Percentiles rank a stretch among this genome's conserved stretches.
These are phyloP conservation scores for Trypanosoma avium DNA, from an alignment of 208 protist genomes.

Conservation along the genomic window DNA sequence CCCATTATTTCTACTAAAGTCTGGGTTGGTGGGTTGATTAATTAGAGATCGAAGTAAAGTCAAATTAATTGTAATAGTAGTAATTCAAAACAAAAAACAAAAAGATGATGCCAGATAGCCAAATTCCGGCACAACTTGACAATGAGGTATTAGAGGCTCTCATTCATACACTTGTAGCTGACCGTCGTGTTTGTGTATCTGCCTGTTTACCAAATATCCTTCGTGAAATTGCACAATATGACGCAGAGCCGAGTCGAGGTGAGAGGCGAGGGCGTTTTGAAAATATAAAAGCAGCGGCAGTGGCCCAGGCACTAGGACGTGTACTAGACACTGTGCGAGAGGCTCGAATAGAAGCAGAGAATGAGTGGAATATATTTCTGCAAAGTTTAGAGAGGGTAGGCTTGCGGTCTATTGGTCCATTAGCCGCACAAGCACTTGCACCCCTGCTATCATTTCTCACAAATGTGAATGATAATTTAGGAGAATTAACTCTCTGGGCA, in stretches of 20 bases:
- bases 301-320: neutral
- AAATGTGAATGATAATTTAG: neutral
- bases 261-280: neutral
- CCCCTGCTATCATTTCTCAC: constrained; percentile 17
- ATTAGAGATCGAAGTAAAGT: neutral
- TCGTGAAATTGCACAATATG: neutral
- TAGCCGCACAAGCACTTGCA: constrained; percentile 2
- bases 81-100: neutral
- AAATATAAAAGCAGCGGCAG: neutral
- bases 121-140: neutral
- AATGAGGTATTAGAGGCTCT: constrained; percentile 10
- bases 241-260: neutral
- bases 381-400: neutral
- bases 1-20: no score
- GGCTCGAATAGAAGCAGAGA: constrained; percentile 6
- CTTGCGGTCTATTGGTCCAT: neutral
- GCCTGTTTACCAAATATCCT: constrained; percentile 11
- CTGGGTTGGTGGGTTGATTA: neutral
- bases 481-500: neutral
- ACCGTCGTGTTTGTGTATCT: constrained; percentile 4
- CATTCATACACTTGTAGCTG: constrained; percentile 8
- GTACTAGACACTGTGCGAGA: neutral
- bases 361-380: constrained; percentile 21
- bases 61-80: neutral
- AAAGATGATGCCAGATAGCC: neutral